Conservation (phyloP, 2,329 filamentous ascomycete species). For the Colletotrichum lupini region DNA sequence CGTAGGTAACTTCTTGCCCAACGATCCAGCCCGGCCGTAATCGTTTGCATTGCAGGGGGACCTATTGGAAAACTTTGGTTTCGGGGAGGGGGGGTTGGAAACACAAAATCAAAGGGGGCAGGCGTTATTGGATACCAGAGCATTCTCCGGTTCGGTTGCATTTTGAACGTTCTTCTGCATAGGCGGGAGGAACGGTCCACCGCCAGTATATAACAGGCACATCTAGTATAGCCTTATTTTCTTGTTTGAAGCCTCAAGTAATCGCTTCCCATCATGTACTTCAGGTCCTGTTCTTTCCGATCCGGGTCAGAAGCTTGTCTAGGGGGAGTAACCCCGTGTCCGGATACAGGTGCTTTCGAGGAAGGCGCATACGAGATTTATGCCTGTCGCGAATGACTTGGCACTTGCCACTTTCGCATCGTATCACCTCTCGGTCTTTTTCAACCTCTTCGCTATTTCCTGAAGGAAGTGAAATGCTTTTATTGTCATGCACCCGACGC, state of each 20-base stretch:
- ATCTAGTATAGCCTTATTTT: background rate
- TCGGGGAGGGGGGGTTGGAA: background rate
- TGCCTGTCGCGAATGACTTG: background rate
- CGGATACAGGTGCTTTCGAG: background rate
- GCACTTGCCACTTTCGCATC: background rate
- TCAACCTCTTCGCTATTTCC: too few species aligned
- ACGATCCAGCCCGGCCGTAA: slow-evolving; percentile 64
- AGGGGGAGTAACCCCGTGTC: background rate
- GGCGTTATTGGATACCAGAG: slow-evolving; percentile 35
- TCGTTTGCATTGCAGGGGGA: slow-evolving; percentile 50
- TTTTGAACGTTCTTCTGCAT: background rate
- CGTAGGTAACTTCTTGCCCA: slow-evolving; percentile 95
- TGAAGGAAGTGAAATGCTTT: too few species aligned
- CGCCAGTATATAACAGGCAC: background rate
- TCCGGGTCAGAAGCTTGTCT: background rate
- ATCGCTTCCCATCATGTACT: background rate
- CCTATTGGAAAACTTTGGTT: slow-evolving; percentile 31
- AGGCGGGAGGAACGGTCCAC: background rate
- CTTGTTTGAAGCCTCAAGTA: background rate
- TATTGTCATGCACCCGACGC: background rate
- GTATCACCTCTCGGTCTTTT: background rate
- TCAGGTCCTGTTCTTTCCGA: background rate
- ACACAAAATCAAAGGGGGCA: slow-evolving; percentile 15
- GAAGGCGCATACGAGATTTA: background rate
- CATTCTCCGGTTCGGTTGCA: slow-evolving; percentile 8